These are phyloP conservation scores for Lyophyllum atratum DNA, from an alignment of 768 basidiomycete genomes.

Conservation along the genomic window DNA sequence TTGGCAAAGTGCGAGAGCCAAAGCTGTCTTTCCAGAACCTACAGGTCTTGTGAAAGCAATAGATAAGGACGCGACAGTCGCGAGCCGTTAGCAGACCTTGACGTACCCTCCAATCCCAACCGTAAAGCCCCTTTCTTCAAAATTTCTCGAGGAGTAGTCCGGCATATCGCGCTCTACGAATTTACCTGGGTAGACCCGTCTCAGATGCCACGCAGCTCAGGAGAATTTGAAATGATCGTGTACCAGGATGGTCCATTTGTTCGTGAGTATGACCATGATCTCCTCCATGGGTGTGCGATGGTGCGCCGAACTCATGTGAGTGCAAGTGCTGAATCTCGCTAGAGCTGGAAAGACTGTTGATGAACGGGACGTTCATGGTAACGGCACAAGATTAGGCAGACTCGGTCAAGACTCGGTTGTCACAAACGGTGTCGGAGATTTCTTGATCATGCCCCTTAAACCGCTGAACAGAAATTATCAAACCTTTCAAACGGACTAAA, in stretches of 20 bases:
- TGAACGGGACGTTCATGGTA: slow-evolving; percentile 70
- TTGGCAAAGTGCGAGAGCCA: slow-evolving; percentile 89
- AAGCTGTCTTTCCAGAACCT: slow-evolving; percentile 96
- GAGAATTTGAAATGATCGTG: slow-evolving; percentile 6
- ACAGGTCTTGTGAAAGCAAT: slow-evolving; percentile 66
- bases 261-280: slow-evolving; percentile 98
- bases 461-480: too few species aligned
- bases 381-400: neutral
- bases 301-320: slow-evolving; percentile 50
- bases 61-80: slow-evolving; percentile 1
- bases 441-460: too few species aligned
- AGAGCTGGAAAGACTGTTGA: slow-evolving; percentile 57
- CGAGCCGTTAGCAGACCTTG: neutral
- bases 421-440: too few species aligned
- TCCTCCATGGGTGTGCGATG: slow-evolving; percentile 57
- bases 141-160: slow-evolving; percentile 81
- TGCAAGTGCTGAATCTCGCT: slow-evolving; percentile 39
- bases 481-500: too few species aligned
- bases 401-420: too few species aligned
- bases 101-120: slow-evolving; percentile 96
- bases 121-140: slow-evolving; percentile 92
- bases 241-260: slow-evolving; percentile 86
- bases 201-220: neutral
- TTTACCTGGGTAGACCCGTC: slow-evolving; percentile 58
- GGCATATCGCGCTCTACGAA: slow-evolving; percentile 92